A percentile compares a stretch with the other conserved stretches of the same genome.
Evolutionary conservation across 495 filamentous ascomycete genomes (phyloP).

Genomic region (Tuber calosporum): DNA sequence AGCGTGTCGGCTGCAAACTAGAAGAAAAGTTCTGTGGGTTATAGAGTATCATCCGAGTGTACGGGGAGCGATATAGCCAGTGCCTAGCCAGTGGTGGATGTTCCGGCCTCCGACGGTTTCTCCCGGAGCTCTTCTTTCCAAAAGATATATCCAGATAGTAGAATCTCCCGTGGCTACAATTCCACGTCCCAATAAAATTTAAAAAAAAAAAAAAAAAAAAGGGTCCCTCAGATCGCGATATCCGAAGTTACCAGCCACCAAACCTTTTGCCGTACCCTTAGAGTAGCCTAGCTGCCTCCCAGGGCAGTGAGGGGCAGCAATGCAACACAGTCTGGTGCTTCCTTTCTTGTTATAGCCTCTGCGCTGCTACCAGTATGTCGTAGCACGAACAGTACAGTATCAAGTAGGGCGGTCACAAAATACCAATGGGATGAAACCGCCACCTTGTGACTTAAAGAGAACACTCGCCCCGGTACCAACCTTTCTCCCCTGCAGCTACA

Average conservation of each 20-base stretch:
- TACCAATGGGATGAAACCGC: slow-evolving; percentile 5
- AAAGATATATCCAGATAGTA: not conserved
- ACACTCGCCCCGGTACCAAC: not conserved
- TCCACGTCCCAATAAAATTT: not conserved
- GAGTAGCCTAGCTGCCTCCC: not conserved
- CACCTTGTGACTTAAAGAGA: not conserved
- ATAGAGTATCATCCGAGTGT: not conserved
- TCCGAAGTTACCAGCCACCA: not conserved
- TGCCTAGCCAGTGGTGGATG: not conserved
- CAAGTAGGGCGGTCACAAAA: not conserved
- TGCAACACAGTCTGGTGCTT: not conserved
- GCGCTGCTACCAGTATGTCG: not conserved
- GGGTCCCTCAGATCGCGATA: not conserved
- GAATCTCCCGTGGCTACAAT: not conserved
- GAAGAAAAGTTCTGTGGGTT: not conserved
- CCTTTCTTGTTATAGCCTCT: not conserved
- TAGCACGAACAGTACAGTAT: slow-evolving; percentile 4
- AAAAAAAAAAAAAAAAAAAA: not conserved
- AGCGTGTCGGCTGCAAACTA: not conserved
- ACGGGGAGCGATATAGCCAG: not conserved
- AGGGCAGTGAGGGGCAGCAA: not conserved
- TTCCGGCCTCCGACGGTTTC: not conserved
- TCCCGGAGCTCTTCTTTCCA: not conserved
- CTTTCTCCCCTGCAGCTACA: not conserved
- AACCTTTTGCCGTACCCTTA: not conserved